phyloP scores from a whole-genome alignment of 2,329 filamentous ascomycete species.

The Alternaria tenuissima region DNA sequence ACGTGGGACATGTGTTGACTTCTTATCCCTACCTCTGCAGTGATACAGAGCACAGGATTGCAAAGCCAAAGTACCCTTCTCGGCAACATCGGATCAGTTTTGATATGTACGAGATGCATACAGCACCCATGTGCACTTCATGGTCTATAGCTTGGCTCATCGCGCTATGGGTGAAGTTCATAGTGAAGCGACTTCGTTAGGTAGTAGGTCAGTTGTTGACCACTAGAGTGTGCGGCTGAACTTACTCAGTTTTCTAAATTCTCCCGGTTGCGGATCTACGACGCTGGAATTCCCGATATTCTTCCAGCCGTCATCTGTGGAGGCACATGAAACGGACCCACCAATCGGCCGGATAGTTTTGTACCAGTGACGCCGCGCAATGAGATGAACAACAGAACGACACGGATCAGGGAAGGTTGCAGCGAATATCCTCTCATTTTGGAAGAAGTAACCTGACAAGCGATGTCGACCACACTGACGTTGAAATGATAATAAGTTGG shows the following conservation, averaged over 20 bases:
- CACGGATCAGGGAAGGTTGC: neutral
- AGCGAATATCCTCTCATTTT: neutral
- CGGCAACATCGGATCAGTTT: neutral
- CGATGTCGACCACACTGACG: neutral
- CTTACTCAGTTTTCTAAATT: neutral
- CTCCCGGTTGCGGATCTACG: neutral
- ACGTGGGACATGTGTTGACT: no score
- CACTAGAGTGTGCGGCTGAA: neutral
- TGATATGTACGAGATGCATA: neutral
- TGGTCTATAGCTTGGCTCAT: neutral
- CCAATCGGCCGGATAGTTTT: neutral
- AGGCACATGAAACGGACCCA: neutral
- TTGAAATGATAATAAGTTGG: neutral
- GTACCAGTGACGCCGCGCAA: neutral
- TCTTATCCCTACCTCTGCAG: no score
- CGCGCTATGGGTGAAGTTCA: neutral
- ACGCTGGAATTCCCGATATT: neutral
- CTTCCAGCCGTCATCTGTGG: neutral
- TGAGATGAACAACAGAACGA: neutral
- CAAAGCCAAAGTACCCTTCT: neutral
- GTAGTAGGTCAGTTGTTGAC: neutral
- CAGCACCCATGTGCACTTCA: neutral
- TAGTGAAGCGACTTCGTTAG: neutral
- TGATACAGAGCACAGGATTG: neutral
- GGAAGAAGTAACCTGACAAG: neutral